A percentile compares a stretch with the other conserved stretches of the same genome.
Conservation (phyloP, 225 moss, liverwort and hornwort species). For the Pleurozium schreberi region DNA sequence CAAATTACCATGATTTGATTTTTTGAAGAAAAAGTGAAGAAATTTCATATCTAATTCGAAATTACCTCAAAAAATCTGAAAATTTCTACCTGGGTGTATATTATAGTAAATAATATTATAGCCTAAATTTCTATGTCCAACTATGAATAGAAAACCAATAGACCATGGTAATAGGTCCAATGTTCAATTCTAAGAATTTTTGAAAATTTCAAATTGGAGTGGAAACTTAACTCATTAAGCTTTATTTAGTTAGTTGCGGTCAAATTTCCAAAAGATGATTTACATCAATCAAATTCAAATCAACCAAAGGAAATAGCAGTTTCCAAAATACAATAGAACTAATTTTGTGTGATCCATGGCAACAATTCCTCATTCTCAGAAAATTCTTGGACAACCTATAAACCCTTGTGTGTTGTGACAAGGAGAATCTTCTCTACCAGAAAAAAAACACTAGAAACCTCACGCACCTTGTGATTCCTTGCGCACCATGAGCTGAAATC, state of each 20-base stretch:
- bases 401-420: neutral
- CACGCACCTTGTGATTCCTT: neutral
- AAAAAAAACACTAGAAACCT: neutral
- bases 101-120: neutral
- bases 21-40: neutral
- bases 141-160: neutral
- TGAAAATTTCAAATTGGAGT: too few relatives aligned
- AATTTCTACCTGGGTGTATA: rapidly evolving
- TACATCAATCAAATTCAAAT: neutral
- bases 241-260: neutral
- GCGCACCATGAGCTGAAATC: neutral
- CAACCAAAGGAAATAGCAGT: too few relatives aligned
- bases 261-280: neutral
- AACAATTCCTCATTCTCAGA: neutral
- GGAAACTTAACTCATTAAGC: neutral
- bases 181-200: neutral
- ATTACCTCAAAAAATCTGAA: neutral
- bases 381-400: neutral
- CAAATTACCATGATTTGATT: neutral
- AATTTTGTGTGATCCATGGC: neutral
- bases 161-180: too few relatives aligned
- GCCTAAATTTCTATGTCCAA: neutral
- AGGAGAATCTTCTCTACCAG: neutral
- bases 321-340: neutral
- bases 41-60: neutral